These are phyloP conservation scores for Dissophora globulifera DNA, from an alignment of 192 early-diverging fungal species.

Conservation along the genomic window DNA sequence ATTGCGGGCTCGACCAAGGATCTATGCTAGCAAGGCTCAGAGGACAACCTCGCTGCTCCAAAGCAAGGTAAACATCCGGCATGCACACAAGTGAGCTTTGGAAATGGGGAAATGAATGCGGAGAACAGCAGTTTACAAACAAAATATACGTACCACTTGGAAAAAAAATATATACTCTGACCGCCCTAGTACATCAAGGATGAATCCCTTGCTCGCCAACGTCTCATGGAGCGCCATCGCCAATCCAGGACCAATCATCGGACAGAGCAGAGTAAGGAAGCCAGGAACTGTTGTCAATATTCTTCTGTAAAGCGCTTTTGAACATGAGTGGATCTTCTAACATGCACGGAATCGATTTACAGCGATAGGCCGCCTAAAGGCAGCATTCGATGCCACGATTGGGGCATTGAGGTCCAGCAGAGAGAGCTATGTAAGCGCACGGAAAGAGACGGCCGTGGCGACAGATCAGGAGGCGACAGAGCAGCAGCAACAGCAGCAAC, in stretches of 20 bases:
- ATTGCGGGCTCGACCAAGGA: slow-evolving; percentile 32
- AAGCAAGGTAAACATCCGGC: slow-evolving; percentile 51
- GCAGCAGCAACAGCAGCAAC: no score
- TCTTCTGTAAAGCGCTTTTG: no score
- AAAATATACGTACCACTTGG: no score
- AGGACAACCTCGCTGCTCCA: slow-evolving; percentile 33
- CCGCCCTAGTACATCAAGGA: slow-evolving; percentile 32
- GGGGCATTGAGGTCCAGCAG: slow-evolving; percentile 26
- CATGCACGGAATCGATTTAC: neutral
- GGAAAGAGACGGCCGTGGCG: neutral
- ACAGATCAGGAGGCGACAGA: slow-evolving; percentile 19
- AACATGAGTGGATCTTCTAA: neutral
- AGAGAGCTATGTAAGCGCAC: slow-evolving; percentile 8
- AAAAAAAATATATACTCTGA: neutral
- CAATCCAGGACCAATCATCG: neutral
- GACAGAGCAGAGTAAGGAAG: slow-evolving; percentile 11
- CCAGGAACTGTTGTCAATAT: no score
- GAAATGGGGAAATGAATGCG: no score
- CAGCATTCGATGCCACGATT: slow-evolving; percentile 41
- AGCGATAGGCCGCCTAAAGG: slow-evolving; percentile 17
- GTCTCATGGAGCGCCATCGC: slow-evolving; percentile 10
- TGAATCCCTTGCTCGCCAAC: slow-evolving; percentile 31
- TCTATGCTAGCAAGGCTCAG: slow-evolving; percentile 43
- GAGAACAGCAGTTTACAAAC: no score
- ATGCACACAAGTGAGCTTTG: no score